Base-by-base conservation (phyloP, 352 stramenopile genomes). In the Globisporangium irregulare region DNA sequence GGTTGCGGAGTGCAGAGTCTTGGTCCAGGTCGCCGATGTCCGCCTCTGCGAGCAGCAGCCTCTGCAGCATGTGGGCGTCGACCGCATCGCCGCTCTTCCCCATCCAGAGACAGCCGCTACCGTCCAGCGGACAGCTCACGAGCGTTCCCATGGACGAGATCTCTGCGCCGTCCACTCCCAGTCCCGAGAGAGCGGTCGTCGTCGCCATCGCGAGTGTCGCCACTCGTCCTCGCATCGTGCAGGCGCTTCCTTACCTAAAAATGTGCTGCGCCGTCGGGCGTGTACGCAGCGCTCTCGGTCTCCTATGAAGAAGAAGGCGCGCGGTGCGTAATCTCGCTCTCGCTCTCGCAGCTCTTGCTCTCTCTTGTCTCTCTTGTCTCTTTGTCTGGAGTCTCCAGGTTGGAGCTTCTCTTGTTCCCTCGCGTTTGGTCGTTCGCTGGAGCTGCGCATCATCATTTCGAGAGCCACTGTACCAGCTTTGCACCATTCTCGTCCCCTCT, bases 31-130 rank as follows among this genome's bases (percentile, higher is more conserved):
- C 70, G 55, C 69, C 38, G 38, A 48, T 48, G 14, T 48, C 38
- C 9, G 70, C 67, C 55, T 81, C 73, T 46, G 77, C 67, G 14
- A 90, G 48, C 66, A 93, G 74, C n/a, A 82, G 59, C 32, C 86
- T 79, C 7, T 66, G 74, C 38, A 93, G 73, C 9, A 69, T 73
- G 24, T 61, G 71, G 9, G 67, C 69, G 50, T 67, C 51, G 32
- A 91, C 74, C n/a, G 82, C 51, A 18, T 72, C 62, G 41, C 73
- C 78, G 48, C 83, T 66, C 18, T 82, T 72, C 3, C 78, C 80
- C 12, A 73, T 72, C 85, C 85, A 93, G 55, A 87, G 68, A 53
- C 85, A 93, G 59, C 64, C 25, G 69, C 62, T 1, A 68, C 70
- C 51, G 41, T 61, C 32, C 68, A 72, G 22, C 64, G 74, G 12